Evolutionary conservation across 805 yeast species (phyloP).

Genomic region (Spathaspora arborariae): DNA sequence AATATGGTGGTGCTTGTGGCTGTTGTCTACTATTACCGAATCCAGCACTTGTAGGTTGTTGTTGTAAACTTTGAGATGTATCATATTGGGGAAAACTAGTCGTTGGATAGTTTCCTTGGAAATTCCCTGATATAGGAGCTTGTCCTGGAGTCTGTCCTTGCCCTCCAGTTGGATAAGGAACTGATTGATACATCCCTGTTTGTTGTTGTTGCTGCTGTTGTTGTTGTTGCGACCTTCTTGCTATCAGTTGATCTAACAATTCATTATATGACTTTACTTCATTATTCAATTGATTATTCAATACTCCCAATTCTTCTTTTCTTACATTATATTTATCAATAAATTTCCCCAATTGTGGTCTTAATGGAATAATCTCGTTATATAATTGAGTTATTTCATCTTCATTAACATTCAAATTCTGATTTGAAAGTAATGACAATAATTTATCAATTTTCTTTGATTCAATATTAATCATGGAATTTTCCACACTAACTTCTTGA

Average conservation of each 20-base stretch:
- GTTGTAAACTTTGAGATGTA: constrained; percentile 10
- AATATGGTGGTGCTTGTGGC: background rate
- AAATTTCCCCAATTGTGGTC: constrained; percentile 69
- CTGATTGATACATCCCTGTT: background rate
- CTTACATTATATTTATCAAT: constrained; percentile 76
- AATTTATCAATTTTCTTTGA: constrained; percentile 64
- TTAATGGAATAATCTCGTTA: constrained; percentile 65
- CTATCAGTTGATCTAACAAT: constrained; percentile 50
- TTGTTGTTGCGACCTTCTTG: constrained; percentile 13
- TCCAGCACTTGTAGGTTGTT: constrained; percentile 39
- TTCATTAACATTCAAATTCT: constrained; percentile 40
- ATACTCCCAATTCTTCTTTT: constrained; percentile 69
- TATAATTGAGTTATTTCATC: constrained; percentile 70
- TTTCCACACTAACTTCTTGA: constrained; percentile 49
- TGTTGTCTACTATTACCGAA: constrained; percentile 36
- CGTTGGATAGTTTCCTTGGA: background rate
- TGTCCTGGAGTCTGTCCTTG: background rate
- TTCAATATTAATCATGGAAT: constrained; percentile 47
- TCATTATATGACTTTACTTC: constrained; percentile 71
- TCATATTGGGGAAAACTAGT: background rate
- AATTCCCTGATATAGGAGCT: constrained; percentile 1
- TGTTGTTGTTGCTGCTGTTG: constrained; percentile 4
- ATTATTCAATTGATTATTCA: constrained; percentile 65
- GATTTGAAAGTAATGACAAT: constrained; percentile 41
- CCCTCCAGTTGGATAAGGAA: background rate